These are phyloP conservation scores for Eucalyptus cloeziana DNA, from an alignment of 345 rosid genomes.

Conservation along the genomic window DNA sequence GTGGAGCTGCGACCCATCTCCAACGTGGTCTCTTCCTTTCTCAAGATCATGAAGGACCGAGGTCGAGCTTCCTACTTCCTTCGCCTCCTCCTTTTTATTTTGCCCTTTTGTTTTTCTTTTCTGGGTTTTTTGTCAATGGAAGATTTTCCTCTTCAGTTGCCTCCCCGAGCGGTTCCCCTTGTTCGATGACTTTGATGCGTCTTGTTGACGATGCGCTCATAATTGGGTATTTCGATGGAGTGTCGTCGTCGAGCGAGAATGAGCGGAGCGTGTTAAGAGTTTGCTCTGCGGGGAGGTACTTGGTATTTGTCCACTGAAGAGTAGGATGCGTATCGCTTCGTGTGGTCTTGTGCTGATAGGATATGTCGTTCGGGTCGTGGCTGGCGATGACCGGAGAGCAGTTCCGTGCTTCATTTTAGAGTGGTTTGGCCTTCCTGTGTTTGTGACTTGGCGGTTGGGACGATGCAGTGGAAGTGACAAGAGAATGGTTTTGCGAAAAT, in stretches of 20 bases:
- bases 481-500: neutral
- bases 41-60: constrained; percentile 72
- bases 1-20: constrained; percentile 85
- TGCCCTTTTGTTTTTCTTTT: neutral
- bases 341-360: neutral
- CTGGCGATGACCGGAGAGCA: neutral
- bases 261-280: neutral
- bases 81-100: neutral
- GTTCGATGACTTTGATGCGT: neutral
- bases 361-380: neutral
- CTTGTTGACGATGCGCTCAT: neutral
- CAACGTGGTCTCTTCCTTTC: constrained; percentile 77
- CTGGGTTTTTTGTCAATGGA: neutral
- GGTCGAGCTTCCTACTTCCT: constrained; percentile 13
- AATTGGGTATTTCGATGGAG: neutral
- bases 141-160: neutral
- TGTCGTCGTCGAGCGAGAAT: neutral
- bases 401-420: neutral
- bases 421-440: neutral
- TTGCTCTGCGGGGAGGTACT: neutral
- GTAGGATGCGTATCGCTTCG: neutral
- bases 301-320: neutral
- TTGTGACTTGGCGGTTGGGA: neutral
- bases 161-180: neutral
- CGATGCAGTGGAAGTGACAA: neutral